These are phyloP conservation scores for Scheffersomyces parashehatae DNA, from an alignment of 1,139 yeast species.

Conservation along the genomic window DNA sequence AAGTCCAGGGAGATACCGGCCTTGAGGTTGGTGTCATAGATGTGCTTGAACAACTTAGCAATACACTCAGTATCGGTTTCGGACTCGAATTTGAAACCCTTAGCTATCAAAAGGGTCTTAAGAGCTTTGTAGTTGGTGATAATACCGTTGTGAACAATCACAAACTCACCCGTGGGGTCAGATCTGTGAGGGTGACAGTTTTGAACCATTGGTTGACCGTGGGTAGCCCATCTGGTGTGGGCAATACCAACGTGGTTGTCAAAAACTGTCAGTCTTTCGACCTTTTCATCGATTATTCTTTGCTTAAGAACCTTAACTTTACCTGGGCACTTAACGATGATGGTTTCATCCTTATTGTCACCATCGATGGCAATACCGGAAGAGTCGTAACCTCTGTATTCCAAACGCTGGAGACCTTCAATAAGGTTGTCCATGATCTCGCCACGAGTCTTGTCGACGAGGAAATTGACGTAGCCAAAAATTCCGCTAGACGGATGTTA, in stretches of 20 bases:
- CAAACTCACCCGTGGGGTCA: slow-evolving; percentile 78
- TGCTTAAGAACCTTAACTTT: slow-evolving; percentile 83
- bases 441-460: slow-evolving; percentile 89
- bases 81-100: slow-evolving; percentile 83
- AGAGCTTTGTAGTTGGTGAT: slow-evolving; percentile 93
- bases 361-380: slow-evolving; percentile 97
- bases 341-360: slow-evolving; percentile 61
- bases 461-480: slow-evolving; percentile 95
- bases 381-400: slow-evolving; percentile 97
- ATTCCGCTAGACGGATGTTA: slow-evolving; percentile 70
- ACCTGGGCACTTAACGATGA: slow-evolving; percentile 83
- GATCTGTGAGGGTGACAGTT: slow-evolving; percentile 98
- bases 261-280: slow-evolving; percentile 63
- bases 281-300: slow-evolving; percentile 53
- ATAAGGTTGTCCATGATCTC: slow-evolving; percentile 86
- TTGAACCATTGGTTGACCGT: slow-evolving; percentile 82
- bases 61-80: slow-evolving; percentile 98
- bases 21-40: slow-evolving; percentile 76
- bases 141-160: slow-evolving; percentile 96
- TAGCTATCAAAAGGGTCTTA: slow-evolving; percentile 73
- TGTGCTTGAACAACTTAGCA: slow-evolving; percentile 90
- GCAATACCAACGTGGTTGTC: slow-evolving; percentile 95
- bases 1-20: slow-evolving; percentile 74
- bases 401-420: slow-evolving; percentile 90
- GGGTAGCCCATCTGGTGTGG: slow-evolving; percentile 99